Conservation (phyloP, 2,329 filamentous ascomycete species). For the Tolypocladium inflatum region DNA sequence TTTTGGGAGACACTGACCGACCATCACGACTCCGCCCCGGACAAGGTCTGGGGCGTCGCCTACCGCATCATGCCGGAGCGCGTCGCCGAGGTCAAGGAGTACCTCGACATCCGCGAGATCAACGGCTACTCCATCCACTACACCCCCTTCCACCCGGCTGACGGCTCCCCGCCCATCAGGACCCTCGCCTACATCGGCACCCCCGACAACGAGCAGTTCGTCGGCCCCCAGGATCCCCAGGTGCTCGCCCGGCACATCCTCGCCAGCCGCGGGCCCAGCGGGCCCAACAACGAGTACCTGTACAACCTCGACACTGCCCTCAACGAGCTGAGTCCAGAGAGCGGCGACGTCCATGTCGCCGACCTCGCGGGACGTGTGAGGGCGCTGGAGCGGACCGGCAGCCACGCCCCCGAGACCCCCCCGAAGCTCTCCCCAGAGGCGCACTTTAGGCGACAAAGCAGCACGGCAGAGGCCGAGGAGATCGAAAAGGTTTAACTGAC, state of each 20-base stretch:
- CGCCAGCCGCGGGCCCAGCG: conserved; percentile 69
- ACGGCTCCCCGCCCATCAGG: conserved; percentile 29
- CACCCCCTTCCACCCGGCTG: conserved; percentile 62
- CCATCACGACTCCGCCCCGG: conserved; percentile 48
- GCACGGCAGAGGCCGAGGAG: conserved; percentile 19
- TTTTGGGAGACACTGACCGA: conserved; percentile 77
- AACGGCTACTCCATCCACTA: conserved; percentile 95
- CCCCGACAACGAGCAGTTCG: conserved; percentile 85
- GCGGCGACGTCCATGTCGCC: conserved; percentile 73
- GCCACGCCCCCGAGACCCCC: conserved; percentile 5
- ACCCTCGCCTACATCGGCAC: conserved; percentile 89
- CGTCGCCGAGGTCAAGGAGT: conserved; percentile 74
- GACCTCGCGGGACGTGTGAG: conserved; percentile 70
- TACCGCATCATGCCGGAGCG: conserved; percentile 69
- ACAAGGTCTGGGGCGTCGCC: conserved; percentile 81
- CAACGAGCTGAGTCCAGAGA: conserved; percentile 61
- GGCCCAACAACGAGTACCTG: conserved; percentile 83
- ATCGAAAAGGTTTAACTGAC: conserved; percentile 12
- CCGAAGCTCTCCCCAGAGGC: conserved; percentile 5
- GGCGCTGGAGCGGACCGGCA: conserved; percentile 33
- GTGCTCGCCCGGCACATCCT: conserved; percentile 73
- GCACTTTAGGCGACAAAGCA: conserved; percentile 13
- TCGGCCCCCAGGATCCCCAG: conserved; percentile 73
- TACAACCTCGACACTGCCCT: conserved; percentile 71
- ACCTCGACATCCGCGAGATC: conserved; percentile 93